Base-by-base conservation (phyloP, 768 basidiomycete genomes). In the Russula foetens region DNA sequence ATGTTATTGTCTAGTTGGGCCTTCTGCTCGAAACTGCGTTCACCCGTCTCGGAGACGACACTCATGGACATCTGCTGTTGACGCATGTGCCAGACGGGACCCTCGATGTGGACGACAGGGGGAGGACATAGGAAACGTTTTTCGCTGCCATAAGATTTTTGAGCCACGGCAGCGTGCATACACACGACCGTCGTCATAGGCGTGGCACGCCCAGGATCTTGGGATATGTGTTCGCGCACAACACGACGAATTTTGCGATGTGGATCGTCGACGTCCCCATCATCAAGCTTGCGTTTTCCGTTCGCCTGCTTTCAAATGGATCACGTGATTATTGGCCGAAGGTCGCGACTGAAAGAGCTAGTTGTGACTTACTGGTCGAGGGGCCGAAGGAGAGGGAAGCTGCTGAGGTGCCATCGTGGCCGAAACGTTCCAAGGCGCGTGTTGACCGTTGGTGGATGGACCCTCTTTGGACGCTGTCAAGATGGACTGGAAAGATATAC, bases 71-170 rank as follows among this genome's bases (percentile, higher is more conserved):
- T 80, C 64, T 86, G 85, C 71, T 90, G 91, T 39, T 81, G 77
- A 54, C 86, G 86, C 78, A 91, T 86, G 63, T 89, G 87, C 83
- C 86, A 85, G 41, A 87, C 84, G 2, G 93, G 90, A 21, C 92
- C 92, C 68, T 92, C 90, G 65, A 95, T 91, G 66, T 92, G 90
- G 31, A 98, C 91, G 59, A 96, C 84, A 9, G 94, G 94, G 3
- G 94, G 93, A 9, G 94, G 94, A 68, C 90, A 92, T 39, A 98
- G 81, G 70, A 95, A 93, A 59, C 94, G 87, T 72, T 95, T 94
- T 76, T 97, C 94, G 72, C 88, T 92, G 53, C 92, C 92, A 70
- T 97, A 97, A 12, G 92, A 94, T 75, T 97, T 97, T 76, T 97
- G 94, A 1, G 92, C 94, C 53, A 94, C 92, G 33, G 90, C 91